A percentile compares a stretch with the other conserved stretches of the same genome.
Evolutionary conservation across 2,329 filamentous ascomycete genomes (phyloP).

Genomic region (Xylaria sp.): DNA sequence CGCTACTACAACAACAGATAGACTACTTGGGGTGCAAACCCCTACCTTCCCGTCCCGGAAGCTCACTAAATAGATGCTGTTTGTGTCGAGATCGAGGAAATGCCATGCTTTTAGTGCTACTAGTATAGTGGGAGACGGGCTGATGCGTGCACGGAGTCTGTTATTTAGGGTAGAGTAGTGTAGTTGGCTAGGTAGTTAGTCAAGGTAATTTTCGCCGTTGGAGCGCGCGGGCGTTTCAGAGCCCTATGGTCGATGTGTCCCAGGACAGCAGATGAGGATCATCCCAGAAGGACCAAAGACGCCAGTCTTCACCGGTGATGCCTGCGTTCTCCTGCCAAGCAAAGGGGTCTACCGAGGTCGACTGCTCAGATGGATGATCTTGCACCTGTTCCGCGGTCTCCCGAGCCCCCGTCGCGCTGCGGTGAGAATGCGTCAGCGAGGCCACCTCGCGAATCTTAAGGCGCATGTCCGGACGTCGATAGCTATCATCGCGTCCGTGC

Average conservation of each 20-base stretch:
- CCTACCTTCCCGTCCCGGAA: conserved; percentile 18
- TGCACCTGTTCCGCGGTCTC: conserved; percentile 10
- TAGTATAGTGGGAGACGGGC: not conserved
- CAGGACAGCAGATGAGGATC: conserved; percentile 37
- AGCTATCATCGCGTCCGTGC: conserved; percentile 15
- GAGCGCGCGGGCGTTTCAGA: conserved; percentile 2
- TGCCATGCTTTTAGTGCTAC: not conserved
- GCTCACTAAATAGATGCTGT: not conserved
- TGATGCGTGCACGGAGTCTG: not conserved
- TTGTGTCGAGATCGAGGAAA: not conserved
- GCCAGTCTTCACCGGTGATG: conserved; percentile 32
- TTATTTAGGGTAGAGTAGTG: too few relatives aligned
- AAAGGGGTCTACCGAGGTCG: conserved; percentile 18
- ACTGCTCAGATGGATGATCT: conserved; percentile 12
- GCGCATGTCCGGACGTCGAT: not conserved
- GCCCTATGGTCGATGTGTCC: conserved; percentile 35
- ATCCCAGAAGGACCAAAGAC: conserved; percentile 39
- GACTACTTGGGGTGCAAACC: not conserved
- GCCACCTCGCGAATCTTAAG: not conserved
- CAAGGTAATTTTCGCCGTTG: not conserved
- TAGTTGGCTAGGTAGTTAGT: not conserved
- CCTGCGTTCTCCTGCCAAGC: conserved; percentile 22
- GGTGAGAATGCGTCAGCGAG: not conserved
- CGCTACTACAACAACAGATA: not conserved
- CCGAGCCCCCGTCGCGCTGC: conserved; percentile 8